phyloP scores from a whole-genome alignment of 176 grass and related monocot genomes.

The Microstegium vimineum region DNA sequence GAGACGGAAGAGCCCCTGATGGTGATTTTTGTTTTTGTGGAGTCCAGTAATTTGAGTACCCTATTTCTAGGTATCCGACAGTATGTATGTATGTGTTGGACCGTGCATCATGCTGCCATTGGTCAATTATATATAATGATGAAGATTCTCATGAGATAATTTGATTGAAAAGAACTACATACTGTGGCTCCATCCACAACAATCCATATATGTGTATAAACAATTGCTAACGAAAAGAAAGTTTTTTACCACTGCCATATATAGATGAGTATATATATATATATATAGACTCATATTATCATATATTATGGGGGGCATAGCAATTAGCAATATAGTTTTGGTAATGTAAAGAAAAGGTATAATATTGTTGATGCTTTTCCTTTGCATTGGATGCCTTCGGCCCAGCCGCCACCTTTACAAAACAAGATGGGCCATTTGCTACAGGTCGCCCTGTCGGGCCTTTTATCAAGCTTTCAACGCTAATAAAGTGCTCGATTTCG shows the following conservation, averaged over 20 bases:
- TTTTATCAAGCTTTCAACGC: slow-evolving; percentile 14
- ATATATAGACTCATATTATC: background rate
- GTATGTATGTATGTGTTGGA: background rate
- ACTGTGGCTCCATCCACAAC: background rate
- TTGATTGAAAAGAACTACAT: background rate
- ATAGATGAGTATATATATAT: too few relatives aligned
- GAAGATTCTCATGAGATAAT: background rate
- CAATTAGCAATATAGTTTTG: background rate
- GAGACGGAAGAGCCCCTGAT: too few relatives aligned
- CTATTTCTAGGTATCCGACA: too few relatives aligned
- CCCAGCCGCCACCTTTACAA: background rate
- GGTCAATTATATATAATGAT: background rate
- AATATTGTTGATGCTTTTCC: background rate
- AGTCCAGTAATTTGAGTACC: too few relatives aligned
- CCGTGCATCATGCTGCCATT: background rate
- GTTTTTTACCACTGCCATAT: too few relatives aligned
- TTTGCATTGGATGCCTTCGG: slow-evolving; percentile 3
- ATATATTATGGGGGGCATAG: background rate
- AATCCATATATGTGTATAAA: background rate
- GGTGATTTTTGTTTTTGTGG: too few relatives aligned
- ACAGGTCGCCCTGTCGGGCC: slow-evolving; percentile 15
- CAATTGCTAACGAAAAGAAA: background rate
- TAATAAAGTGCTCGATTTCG: background rate
- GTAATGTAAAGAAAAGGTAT: background rate
- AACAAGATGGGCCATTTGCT: slow-evolving; percentile 15